Conservation (phyloP, 208 protist genomes). For the Leishmania mexicana region DNA sequence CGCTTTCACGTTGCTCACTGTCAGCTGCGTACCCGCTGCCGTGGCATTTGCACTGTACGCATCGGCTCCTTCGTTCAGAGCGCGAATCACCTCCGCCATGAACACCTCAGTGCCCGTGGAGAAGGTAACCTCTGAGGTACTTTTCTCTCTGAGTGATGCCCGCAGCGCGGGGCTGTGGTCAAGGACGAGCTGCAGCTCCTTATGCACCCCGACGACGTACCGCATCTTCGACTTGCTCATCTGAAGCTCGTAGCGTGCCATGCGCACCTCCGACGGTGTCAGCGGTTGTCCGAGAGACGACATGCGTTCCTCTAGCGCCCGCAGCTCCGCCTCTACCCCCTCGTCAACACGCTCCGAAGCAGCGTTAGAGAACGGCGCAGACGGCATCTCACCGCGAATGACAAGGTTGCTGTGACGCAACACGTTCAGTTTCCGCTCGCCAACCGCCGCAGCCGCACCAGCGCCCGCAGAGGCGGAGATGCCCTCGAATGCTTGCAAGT, state of each 20-base stretch:
- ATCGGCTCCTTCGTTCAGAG: slow-evolving; percentile 44
- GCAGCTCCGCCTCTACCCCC: slow-evolving; percentile 45
- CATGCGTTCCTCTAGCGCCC: slow-evolving; percentile 62
- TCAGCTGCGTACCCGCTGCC: neutral
- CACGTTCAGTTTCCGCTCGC: slow-evolving; percentile 38
- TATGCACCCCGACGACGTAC: slow-evolving; percentile 85
- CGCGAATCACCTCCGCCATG: slow-evolving; percentile 48
- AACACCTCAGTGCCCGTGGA: slow-evolving; percentile 39
- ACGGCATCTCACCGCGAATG: slow-evolving; percentile 74
- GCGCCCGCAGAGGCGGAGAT: neutral
- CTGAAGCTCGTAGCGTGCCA: slow-evolving; percentile 80
- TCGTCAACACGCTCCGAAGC: neutral
- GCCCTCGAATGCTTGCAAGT: slow-evolving; percentile 53
- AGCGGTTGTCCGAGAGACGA: slow-evolving; percentile 39
- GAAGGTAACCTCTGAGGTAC: neutral
- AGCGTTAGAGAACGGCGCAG: slow-evolving; percentile 1
- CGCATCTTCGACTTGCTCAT: slow-evolving; percentile 75
- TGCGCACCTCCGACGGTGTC: slow-evolving; percentile 43
- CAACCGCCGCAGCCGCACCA: neutral
- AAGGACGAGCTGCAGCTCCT: slow-evolving; percentile 64
- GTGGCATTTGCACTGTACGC: slow-evolving; percentile 18
- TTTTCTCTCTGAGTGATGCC: neutral
- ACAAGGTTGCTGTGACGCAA: slow-evolving; percentile 85
- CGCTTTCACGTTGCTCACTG: slow-evolving; percentile 40
- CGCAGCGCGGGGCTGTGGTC: slow-evolving; percentile 39